Evolutionary conservation across 2,329 filamentous ascomycete genomes (phyloP).

Genomic region (Pyrenochaeta sp.): DNA sequence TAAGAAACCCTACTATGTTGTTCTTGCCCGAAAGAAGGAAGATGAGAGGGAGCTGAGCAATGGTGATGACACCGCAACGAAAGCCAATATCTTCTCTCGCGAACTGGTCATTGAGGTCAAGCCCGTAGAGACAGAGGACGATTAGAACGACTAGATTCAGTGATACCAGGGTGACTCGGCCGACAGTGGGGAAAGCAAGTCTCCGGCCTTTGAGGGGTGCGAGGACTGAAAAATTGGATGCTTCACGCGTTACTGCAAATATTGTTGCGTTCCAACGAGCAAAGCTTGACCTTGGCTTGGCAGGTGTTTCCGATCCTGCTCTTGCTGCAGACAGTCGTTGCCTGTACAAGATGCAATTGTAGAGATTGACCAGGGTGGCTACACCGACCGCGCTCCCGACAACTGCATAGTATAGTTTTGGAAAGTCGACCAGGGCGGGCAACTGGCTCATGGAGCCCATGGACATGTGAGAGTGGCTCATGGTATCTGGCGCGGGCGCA

Average conservation of each 20-base stretch:
- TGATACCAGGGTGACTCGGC: constrained; percentile 50
- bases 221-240: constrained; percentile 57
- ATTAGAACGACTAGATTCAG: constrained; percentile 62
- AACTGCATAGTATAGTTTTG: constrained; percentile 63
- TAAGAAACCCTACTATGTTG: constrained; percentile 67
- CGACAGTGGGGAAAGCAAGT: constrained; percentile 52
- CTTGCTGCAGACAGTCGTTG: constrained; percentile 60
- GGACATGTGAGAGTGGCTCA: constrained; percentile 34
- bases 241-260: constrained; percentile 64
- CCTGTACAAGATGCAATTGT: constrained; percentile 58
- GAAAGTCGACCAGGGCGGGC: constrained; percentile 57
- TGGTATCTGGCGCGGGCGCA: constrained; percentile 19
- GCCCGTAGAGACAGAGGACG: constrained; percentile 64
- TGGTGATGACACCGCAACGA: constrained; percentile 62
- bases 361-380: constrained; percentile 55
- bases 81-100: constrained; percentile 66
- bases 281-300: constrained; percentile 63
- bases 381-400: constrained; percentile 56
- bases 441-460: constrained; percentile 55
- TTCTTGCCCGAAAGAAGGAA: constrained; percentile 65
- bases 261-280: constrained; percentile 60
- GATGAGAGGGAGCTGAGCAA: constrained; percentile 64
- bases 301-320: constrained; percentile 53
- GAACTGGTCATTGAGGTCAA: constrained; percentile 60
- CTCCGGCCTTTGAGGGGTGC: constrained; percentile 45